These are phyloP conservation scores for Lipomyces chichibuensis DNA, from an alignment of 805 yeast genomes.

Conservation along the genomic window DNA sequence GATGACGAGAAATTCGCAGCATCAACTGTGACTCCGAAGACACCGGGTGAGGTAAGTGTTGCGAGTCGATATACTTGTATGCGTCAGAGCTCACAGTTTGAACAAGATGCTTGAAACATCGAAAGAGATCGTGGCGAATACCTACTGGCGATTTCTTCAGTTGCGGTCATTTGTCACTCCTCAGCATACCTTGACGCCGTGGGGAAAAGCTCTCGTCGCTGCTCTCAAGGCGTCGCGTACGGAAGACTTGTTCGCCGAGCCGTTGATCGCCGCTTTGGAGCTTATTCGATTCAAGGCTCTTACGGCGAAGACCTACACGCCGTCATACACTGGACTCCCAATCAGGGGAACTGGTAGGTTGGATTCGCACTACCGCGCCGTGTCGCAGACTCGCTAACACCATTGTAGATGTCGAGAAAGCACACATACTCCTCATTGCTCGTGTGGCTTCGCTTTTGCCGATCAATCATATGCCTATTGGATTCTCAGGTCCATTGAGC, in stretches of 20 bases:
- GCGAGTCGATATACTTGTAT: not conserved
- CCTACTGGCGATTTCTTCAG: conserved; percentile 28
- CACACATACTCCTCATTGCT: conserved; percentile 50
- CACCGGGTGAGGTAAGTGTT: conserved; percentile 1
- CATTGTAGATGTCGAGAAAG: conserved; percentile 38
- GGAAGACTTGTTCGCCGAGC: conserved; percentile 43
- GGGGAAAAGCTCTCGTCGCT: conserved; percentile 58
- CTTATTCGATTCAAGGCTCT: conserved; percentile 38
- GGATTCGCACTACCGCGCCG: not conserved
- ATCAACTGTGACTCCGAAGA: conserved; percentile 33
- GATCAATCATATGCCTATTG: conserved; percentile 55
- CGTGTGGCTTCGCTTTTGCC: conserved; percentile 55
- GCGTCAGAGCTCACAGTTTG: not conserved
- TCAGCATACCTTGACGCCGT: conserved; percentile 33
- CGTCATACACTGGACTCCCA: conserved; percentile 45
- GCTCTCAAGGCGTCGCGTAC: conserved; percentile 46
- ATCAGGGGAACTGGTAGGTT: conserved; percentile 38
- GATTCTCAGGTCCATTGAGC: conserved; percentile 71
- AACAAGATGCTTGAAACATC: conserved; percentile 6
- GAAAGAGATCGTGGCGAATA: conserved; percentile 21
- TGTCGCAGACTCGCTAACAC: not conserved
- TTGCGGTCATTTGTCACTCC: conserved; percentile 31
- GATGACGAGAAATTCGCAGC: conserved; percentile 43
- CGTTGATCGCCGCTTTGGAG: conserved; percentile 38
- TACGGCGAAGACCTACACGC: conserved; percentile 43